Evolutionary conservation across 352 stramenopile species (phyloP).

Genomic region (Pythium dissimile): DNA sequence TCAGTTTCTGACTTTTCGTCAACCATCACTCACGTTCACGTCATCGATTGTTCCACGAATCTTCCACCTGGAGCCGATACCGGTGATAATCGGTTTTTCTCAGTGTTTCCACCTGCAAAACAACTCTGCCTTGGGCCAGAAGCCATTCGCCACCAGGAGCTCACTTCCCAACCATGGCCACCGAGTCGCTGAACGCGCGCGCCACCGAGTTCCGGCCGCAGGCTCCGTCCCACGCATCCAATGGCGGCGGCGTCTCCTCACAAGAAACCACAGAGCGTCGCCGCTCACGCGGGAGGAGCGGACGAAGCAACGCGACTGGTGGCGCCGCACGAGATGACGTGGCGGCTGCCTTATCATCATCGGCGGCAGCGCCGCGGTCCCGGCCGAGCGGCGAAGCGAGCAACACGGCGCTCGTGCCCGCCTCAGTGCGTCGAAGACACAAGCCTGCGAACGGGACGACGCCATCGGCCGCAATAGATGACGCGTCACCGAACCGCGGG

Average conservation of each 20-base stretch:
- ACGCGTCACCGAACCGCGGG: background rate
- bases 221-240: background rate
- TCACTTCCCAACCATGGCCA: slow-evolving; percentile 17
- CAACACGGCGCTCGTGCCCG: slow-evolving; percentile 11
- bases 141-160: slow-evolving; percentile 1
- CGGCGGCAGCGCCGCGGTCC: background rate
- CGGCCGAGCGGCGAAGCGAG: background rate
- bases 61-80: slow-evolving; percentile 14
- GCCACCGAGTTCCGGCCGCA: slow-evolving; percentile 17
- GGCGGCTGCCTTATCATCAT: background rate
- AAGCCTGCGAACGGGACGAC: slow-evolving; percentile 8
- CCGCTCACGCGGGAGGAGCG: background rate
- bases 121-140: slow-evolving; percentile 1
- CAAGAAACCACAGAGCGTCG: background rate
- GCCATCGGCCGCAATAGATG: background rate
- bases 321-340: background rate
- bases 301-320: background rate
- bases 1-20: background rate
- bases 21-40: slow-evolving; percentile 18
- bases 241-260: too few species aligned
- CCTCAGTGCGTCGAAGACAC: slow-evolving; percentile 12
- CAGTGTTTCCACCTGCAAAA: too few species aligned
- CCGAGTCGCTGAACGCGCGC: slow-evolving; percentile 16
- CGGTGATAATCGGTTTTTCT: slow-evolving; percentile 7
- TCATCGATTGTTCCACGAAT: slow-evolving; percentile 18